Base-by-base conservation (phyloP, 768 basidiomycete genomes). In the Trametes cingulata region DNA sequence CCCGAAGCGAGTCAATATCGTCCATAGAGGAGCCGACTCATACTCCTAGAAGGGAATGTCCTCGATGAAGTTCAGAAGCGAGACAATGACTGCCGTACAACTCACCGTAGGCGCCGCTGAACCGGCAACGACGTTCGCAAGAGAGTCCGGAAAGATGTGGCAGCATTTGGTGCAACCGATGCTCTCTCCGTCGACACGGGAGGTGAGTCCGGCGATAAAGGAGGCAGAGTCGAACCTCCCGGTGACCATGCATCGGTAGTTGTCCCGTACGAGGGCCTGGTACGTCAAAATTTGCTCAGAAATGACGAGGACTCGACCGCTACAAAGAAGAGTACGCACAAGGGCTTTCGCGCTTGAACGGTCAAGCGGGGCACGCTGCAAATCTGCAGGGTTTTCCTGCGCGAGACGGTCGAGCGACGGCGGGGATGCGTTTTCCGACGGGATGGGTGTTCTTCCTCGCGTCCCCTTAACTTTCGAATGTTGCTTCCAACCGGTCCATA, bases 291-390 rank as follows among this genome's bases (percentile, higher is more conserved):
- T 27, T 10, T 17, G n/a, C n/a, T n/a, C n/a, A n/a, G n/a, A n/a
- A n/a, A n/a, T 48, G 47, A 29, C 7, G 7, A 27, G 17, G 25
- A 17, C 13, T 48, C 0, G 3, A 27, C 5, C 27, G 12, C 7
- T 27, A 13, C 12, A 29, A 48, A 14, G 47, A 47, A 27, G 27
- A 48, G 47, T 48, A 48, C 47, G 25, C 12, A 48, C 47, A n/a
- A 27, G n/a, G n/a, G 25, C 47, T 33, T 48, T 48, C 47, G 47
- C 47, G 27, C 47, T 48, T 17, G 47, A 48, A 17, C 29, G 47
- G 47, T 48, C 47, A 48, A 2, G 47, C 47, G 47, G 47, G 47
- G 27, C 47, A 29, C 46, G 24, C 46, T 47, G 46, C 46, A 47
- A 25, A 47, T 47, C 46, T 47, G 19, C 9, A 24, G 27, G 47